Evolutionary conservation across 2,329 filamentous ascomycete species (phyloP), one percentile per base, ranked within the genome.

Genomic region (Botryotinia globosa): DNA sequence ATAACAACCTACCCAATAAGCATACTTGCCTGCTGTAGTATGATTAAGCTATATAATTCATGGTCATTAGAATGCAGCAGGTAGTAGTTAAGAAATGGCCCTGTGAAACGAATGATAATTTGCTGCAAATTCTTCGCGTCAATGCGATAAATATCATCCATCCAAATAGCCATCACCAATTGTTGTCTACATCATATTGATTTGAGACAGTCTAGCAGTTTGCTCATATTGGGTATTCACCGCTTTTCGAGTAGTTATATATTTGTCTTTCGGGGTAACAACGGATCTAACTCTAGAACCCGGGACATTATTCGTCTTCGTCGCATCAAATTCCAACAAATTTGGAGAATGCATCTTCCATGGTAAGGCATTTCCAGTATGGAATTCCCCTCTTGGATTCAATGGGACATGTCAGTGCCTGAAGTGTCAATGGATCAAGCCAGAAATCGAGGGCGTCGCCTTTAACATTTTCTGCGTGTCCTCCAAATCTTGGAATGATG

Each of bases 71-170:
- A 56, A 56, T 1, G 3, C 7, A 56, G 51, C 51, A 54, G 51
- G 5, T 54, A 29, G n/a, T 2, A 0, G n/a, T 7, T 56, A 9
- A 18, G 1, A 9, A 7, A 56, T 3, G 0, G 12, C n/a, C 5
- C n/a, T 3, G n/a, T 32, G n/a, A 56, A 29, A 6, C 14, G 12
- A 29, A 29, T 54, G n/a, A 3, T 54, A n/a, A 8, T 54, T n/a
- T n/a, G 48, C 42, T 44, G 42, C 42, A 44, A 44, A 16, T 6
- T 18, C 12, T 44, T 20, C 12, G 16, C 42, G 5, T 44, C 42
- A 44, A 44, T 44, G 42, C 42, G 5, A 44, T 20, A 44, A 20
- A 44, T 44, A 16, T 16, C 42, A 44, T 20, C 42, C 6, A 44
- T 20, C 42, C 42, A 44, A 44, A 6, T 44, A 44, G 25, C 25